A percentile compares a stretch with the other conserved stretches of the same genome.
Conservation (phyloP, 805 yeast genomes). For the Hanseniaspora lachancei region DNA sequence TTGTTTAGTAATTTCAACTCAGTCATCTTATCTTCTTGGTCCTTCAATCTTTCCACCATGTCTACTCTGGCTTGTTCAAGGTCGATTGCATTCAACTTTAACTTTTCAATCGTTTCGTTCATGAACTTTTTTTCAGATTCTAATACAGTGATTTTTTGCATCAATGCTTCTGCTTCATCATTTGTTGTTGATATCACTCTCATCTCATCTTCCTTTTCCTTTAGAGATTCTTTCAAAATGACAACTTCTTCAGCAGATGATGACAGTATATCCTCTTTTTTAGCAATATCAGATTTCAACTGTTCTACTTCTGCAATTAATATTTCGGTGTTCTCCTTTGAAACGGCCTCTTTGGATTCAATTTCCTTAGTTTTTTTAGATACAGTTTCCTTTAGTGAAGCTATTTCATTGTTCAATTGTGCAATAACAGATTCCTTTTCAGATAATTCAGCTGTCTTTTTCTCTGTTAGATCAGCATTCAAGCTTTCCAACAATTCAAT, state of each 20-base stretch:
- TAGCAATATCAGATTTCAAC: neutral
- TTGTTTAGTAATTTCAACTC: constrained; percentile 1
- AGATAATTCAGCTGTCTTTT: constrained; percentile 1
- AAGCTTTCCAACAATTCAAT: neutral
- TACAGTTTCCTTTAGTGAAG: neutral
- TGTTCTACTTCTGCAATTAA: neutral
- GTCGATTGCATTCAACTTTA: neutral
- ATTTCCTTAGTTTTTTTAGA: neutral
- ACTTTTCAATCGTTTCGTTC: neutral
- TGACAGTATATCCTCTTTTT: constrained; percentile 9
- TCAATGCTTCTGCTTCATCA: neutral
- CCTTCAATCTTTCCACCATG: neutral
- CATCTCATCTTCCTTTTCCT: neutral
- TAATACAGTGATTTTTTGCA: neutral
- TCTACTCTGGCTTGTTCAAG: constrained; percentile 13
- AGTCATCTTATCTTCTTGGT: constrained; percentile 4
- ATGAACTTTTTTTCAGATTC: neutral
- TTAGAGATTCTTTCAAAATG: neutral
- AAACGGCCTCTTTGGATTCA: neutral
- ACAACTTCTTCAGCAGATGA: neutral
- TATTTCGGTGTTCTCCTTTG: neutral
- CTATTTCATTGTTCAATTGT: constrained; percentile 2
- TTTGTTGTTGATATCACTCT: neutral
- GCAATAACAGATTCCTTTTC: constrained; percentile 14
- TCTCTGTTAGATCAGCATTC: neutral